phyloP scores from a whole-genome alignment of 306 rosid genomes.

The Styphnolobium japonicum region DNA sequence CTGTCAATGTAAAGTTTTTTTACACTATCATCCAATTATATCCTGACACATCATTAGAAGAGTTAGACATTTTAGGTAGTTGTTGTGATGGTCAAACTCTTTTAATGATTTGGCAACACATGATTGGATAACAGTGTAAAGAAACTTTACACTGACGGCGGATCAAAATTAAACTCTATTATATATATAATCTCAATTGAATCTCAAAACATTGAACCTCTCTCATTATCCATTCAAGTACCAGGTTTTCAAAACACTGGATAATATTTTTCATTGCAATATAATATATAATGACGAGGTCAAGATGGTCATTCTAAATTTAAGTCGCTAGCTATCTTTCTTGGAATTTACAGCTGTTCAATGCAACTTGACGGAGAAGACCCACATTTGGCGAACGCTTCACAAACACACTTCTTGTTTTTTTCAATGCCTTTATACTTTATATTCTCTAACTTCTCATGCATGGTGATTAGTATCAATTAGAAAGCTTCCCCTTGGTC shows the following conservation, averaged over 20 bases:
- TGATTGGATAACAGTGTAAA: no score
- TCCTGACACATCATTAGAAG: no score
- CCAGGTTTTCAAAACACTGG: not conserved
- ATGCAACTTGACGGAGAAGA: constrained; percentile 42
- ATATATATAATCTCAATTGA: no score
- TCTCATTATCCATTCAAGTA: no score
- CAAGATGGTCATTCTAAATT: constrained; percentile 22
- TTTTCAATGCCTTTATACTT: constrained; percentile 9
- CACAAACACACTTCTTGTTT: constrained; percentile 41
- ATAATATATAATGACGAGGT: not conserved
- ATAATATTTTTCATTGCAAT: not conserved
- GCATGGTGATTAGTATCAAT: constrained; percentile 35
- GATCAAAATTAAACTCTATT: no score
- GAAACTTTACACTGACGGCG: no score
- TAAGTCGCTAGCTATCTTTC: constrained; percentile 10
- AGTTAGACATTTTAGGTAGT: no score
- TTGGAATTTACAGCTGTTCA: constrained; percentile 10
- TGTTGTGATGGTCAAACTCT: no score
- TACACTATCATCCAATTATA: no score
- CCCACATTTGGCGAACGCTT: constrained; percentile 67
- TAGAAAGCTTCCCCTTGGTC: not conserved
- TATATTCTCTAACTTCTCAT: constrained; percentile 39
- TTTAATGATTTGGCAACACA: no score
- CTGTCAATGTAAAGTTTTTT: no score
- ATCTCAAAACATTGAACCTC: no score